Evolutionary conservation across 1,284 basidiomycete species (phyloP).

Genomic region (Austroboletus niveus): DNA sequence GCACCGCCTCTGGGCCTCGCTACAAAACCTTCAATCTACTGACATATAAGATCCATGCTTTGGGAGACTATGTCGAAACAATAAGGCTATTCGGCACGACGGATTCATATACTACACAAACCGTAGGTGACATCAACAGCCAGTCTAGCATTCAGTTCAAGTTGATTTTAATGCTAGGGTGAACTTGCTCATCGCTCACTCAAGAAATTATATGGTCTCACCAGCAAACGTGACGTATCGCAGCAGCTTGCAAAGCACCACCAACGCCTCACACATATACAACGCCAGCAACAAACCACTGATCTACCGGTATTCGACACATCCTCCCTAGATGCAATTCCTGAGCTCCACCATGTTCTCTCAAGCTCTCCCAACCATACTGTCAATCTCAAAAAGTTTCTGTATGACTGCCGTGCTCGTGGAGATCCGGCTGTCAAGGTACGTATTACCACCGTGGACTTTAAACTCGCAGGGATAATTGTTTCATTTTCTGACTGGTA

Average conservation of each 20-base stretch:
- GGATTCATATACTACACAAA: background rate
- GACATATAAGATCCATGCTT: conserved; percentile 1
- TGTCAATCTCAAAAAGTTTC: background rate
- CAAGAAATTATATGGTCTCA: background rate
- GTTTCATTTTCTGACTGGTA: background rate
- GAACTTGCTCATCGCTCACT: background rate
- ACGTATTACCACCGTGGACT: background rate
- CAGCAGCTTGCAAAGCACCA: background rate
- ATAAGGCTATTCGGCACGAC: background rate
- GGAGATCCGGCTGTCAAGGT: background rate
- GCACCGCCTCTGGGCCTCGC: background rate
- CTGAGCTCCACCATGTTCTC: background rate
- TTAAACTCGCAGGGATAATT: background rate
- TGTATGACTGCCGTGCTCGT: background rate
- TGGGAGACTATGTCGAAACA: background rate
- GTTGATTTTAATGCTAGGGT: background rate
- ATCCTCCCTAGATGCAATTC: background rate
- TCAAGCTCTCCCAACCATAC: background rate
- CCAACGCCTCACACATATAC: background rate
- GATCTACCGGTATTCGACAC: background rate
- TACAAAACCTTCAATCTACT: background rate
- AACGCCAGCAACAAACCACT: background rate
- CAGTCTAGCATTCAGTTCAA: background rate
- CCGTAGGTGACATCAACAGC: background rate
- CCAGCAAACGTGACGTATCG: background rate